Base-by-base conservation (phyloP, 176 grass and related monocot species). In the Hordeum marinum region DNA sequence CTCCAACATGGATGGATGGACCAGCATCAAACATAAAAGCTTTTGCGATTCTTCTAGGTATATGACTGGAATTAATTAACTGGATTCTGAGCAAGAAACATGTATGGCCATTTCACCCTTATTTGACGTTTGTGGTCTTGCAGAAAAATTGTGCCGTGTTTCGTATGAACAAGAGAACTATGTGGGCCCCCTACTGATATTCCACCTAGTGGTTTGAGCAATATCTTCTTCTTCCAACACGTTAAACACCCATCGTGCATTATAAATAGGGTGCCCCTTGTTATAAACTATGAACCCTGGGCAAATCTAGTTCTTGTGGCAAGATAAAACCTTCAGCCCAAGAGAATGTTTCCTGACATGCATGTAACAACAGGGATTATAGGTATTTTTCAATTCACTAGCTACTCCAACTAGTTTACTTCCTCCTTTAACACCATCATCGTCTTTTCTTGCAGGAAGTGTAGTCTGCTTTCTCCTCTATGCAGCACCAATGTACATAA, bases 381-480 rank as follows among this genome's bases (percentile, higher is more conserved):
- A 82, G 90, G 93, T 95, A 84, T 46, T 43, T 89, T 64, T 86
- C 9, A 40, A 32, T 73, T 61, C 40, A 63, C 39, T 46, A 13
- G n/a, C 41, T 60, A 15, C 4, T 60, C 63, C 26, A 68, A 31
- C 65, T 85, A 34, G 37, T 63, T 80, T 67, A 6, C 36, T 80
- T 80, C 34, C 14, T 68, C 21, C 43, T 55, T 27, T 92, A 60
- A 77, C 17, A 67, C 8, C 58, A 23, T 23, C 80, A 31, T 18
- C 5, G 27, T 79, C 37, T 35, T 87, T 58, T 72, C 36, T 87
- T 91, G 82, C 87, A 96, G 94, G 87, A 72, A 84, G 84, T 81
- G 85, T 66, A 59, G 63, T 88, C 37, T 93, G 91, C 31, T 52
- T 88, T 34, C 91, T 93, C 65, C 91, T 96, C 36, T 96, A 91